Evolutionary conservation across 2,329 filamentous ascomycete species (phyloP).

Genomic region (Sordariomycetes sp.): DNA sequence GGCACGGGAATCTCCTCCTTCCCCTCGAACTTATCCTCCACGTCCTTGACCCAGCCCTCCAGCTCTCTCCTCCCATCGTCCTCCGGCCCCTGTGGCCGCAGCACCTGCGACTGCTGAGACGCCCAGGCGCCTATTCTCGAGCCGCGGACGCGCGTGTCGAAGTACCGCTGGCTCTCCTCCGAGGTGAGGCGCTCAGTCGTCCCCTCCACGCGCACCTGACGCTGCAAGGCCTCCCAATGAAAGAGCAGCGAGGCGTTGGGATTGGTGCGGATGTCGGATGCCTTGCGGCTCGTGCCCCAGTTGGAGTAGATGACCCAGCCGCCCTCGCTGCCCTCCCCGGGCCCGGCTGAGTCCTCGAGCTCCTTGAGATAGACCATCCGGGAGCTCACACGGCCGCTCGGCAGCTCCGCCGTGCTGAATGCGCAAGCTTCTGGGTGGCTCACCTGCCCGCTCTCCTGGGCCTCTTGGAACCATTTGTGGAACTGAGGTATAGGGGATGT

Average conservation of each 20-base stretch:
- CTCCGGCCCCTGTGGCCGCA: slow-evolving; percentile 41
- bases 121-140: slow-evolving; percentile 89
- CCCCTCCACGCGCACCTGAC: slow-evolving; percentile 88
- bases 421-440: slow-evolving; percentile 82
- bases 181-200: slow-evolving; percentile 52
- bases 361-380: slow-evolving; percentile 95
- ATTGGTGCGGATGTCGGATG: slow-evolving; percentile 62
- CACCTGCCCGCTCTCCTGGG: slow-evolving; percentile 40
- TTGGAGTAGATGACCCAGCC: slow-evolving; percentile 95
- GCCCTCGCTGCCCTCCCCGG: too few relatives aligned
- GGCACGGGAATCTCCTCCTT: slow-evolving; percentile 78
- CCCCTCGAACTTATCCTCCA: slow-evolving; percentile 66
- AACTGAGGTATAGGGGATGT: slow-evolving; percentile 72
- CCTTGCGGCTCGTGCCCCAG: slow-evolving; percentile 68
- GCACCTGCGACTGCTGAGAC: slow-evolving; percentile 73
- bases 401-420: slow-evolving; percentile 74
- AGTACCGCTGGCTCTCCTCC: slow-evolving; percentile 66
- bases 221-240: slow-evolving; percentile 78
- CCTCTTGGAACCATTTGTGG: slow-evolving; percentile 76
- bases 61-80: slow-evolving; percentile 66
- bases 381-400: slow-evolving; percentile 73
- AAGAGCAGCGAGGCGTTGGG: slow-evolving; percentile 77
- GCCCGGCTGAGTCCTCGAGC: too few relatives aligned
- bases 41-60: slow-evolving; percentile 67
- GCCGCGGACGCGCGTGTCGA: slow-evolving; percentile 62